phyloP scores from a whole-genome alignment of 495 filamentous ascomycete species.

The Cenococcum geophilum region DNA sequence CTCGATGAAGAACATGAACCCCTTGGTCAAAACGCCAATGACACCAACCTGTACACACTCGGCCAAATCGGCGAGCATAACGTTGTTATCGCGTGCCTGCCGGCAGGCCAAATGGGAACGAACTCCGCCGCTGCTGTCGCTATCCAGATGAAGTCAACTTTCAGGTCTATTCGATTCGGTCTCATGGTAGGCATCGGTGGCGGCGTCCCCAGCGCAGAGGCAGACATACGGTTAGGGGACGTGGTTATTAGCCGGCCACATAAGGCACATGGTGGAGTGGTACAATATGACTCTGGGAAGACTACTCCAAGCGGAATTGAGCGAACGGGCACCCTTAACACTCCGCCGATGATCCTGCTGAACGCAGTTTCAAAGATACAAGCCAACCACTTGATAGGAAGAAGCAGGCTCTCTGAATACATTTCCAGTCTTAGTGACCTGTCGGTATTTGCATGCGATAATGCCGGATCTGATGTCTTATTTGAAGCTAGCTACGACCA shows the following conservation, averaged over 20 bases:
- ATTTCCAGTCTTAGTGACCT: not conserved
- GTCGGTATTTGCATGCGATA: not conserved
- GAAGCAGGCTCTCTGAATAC: not conserved
- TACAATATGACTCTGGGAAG: too few species aligned
- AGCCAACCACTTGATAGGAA: not conserved
- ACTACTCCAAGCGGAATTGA: constrained; percentile 37
- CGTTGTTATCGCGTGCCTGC: constrained; percentile 43
- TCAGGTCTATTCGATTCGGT: constrained; percentile 37
- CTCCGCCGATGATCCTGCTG: constrained; percentile 34
- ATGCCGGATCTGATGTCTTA: not conserved
- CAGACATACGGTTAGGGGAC: too few species aligned
- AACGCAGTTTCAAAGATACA: constrained; percentile 32
- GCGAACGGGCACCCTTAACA: constrained; percentile 37
- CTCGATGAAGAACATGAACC: not conserved
- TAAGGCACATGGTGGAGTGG: constrained; percentile 35
- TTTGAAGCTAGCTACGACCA: not conserved
- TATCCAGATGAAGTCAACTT: constrained; percentile 37
- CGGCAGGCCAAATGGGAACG: constrained; percentile 19
- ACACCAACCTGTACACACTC: constrained; percentile 31
- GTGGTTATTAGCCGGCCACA: constrained; percentile 42
- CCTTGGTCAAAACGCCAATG: constrained; percentile 29
- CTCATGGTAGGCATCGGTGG: constrained; percentile 46
- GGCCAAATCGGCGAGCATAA: constrained; percentile 38
- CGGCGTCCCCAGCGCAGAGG: constrained; percentile 39
- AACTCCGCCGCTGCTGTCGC: constrained; percentile 37